Evolutionary conservation across 2,329 filamentous ascomycete species (phyloP).

Genomic region (Diaporthe velutina): DNA sequence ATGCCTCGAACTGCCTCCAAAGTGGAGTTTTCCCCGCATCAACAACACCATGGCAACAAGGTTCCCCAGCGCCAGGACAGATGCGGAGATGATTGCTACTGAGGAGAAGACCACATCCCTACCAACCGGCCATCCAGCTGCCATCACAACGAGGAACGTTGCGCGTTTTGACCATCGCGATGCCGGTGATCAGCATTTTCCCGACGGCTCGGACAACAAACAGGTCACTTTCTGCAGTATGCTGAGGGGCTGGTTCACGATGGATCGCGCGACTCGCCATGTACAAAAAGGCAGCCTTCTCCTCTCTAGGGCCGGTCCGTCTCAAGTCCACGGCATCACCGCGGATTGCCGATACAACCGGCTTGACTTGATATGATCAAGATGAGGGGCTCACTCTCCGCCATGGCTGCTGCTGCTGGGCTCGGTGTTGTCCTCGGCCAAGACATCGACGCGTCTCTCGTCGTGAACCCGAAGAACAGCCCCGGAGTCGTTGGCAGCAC

Average conservation of each 20-base stretch:
- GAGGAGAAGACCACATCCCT: constrained; percentile 20
- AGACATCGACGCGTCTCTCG: constrained; percentile 20
- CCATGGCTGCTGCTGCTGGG: background rate
- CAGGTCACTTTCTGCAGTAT: background rate
- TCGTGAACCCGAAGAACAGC: constrained; percentile 38
- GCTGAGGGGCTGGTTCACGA: constrained; percentile 8
- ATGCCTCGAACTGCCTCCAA: background rate
- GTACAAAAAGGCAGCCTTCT: background rate
- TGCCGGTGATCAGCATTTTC: background rate
- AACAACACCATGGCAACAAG: constrained; percentile 1
- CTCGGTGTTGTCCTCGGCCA: background rate
- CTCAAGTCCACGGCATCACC: background rate
- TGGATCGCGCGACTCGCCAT: background rate
- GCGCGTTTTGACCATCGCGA: background rate
- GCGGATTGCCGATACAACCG: background rate
- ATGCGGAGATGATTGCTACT: constrained; percentile 29
- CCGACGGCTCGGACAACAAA: constrained; percentile 13
- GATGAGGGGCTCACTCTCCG: background rate
- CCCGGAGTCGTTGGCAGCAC: constrained; percentile 32
- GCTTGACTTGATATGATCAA: background rate
- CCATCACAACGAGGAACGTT: constrained; percentile 17
- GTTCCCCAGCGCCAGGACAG: constrained; percentile 13
- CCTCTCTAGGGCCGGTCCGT: background rate
- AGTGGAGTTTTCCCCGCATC: constrained; percentile 26
- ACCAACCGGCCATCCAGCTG: background rate